These are phyloP conservation scores for Tuber borchii DNA, from an alignment of 495 filamentous ascomycete species.

Conservation along the genomic window DNA sequence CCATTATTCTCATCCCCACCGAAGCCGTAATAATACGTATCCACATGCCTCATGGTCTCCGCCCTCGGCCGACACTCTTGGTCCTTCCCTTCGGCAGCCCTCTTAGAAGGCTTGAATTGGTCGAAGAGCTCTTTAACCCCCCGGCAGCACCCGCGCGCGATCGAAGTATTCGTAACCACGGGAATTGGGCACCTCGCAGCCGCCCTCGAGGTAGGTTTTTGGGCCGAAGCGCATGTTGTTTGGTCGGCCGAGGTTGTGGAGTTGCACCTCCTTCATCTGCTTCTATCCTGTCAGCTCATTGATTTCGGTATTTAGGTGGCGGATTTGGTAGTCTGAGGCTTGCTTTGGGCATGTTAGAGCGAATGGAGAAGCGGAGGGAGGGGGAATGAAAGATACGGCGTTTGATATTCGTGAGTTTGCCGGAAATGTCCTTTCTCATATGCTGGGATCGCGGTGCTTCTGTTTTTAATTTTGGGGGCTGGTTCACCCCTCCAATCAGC, in stretches of 20 bases:
- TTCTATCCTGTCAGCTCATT: constrained; percentile 99
- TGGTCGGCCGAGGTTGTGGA: constrained; percentile 84
- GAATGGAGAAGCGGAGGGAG: background rate
- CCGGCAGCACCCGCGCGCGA: constrained; percentile 77
- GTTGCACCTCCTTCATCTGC: constrained; percentile 96
- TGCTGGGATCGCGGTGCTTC: constrained; percentile 71
- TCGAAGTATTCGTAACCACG: constrained; percentile 64
- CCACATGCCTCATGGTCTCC: constrained; percentile 74
- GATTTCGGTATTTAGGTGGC: constrained; percentile 98
- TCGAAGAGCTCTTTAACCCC: constrained; percentile 98
- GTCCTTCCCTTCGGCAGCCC: constrained; percentile 52
- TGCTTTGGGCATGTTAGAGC: constrained; percentile 23
- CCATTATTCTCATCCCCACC: constrained; percentile 91
- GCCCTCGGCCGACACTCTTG: constrained; percentile 52
- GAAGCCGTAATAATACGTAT: constrained; percentile 95
- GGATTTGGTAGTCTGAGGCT: constrained; percentile 88
- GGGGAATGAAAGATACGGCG: constrained; percentile 47
- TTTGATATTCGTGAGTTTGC: constrained; percentile 93
- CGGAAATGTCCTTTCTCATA: constrained; percentile 95
- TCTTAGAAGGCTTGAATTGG: constrained; percentile 57
- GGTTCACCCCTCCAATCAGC: background rate
- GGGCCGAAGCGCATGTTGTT: constrained; percentile 93
- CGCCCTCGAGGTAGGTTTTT: constrained; percentile 83
- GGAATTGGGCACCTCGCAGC: constrained; percentile 79
- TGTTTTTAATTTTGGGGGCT: constrained; percentile 76